Evolutionary conservation across 2,329 filamentous ascomycete species (phyloP), one percentile per base, ranked within the genome.

Genomic region (Dothideomycetes sp.): DNA sequence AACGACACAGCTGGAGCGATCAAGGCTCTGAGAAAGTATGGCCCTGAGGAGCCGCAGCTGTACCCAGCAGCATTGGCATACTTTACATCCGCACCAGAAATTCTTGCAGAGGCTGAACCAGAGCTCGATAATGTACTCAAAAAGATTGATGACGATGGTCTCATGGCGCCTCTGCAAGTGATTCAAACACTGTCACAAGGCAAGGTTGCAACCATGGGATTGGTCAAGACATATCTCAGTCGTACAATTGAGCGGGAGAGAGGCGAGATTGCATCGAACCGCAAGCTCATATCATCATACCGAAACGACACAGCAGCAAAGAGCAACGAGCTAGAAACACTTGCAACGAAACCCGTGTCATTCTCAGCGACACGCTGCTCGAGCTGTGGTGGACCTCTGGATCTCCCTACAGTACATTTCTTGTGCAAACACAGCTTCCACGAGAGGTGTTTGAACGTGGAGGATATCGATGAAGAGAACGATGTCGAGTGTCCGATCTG

Each of bases 371-470:
- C 87, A 23, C 76, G 91, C 37, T 98, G 91, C 59, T 80, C 82
- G 19, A 80, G 83, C 37, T 98, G 91, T 59, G 78, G 78, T 12
- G 74, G 78, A 25, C 72, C 76, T 18, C 71, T 96, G 13, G 88
- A 95, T 49, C 69, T 96, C 10, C 91, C 91, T 0, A 84, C 81
- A 0, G 88, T 98, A 33, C 91, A 98, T 58, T 98, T 98, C 60
- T 64, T 98, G 48, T 98, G 91, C 68, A 94, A 94, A 60, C 91
- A 98, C 60, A 88, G 82, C 46, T 98, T 95, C 69, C 91, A 98
- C 58, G 85, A 94, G 64, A 74, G 84, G 32, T 98, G 89, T 61
- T 66, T 98, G 29, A 84, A 84, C 56, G 68, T 70, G 4, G 51
- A 53, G 7, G 61, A 57, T 4, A 60, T 57, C 3, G 64, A 65